These are phyloP conservation scores for Diplodia mutila DNA, from an alignment of 2,329 filamentous ascomycete species.

Conservation along the genomic window DNA sequence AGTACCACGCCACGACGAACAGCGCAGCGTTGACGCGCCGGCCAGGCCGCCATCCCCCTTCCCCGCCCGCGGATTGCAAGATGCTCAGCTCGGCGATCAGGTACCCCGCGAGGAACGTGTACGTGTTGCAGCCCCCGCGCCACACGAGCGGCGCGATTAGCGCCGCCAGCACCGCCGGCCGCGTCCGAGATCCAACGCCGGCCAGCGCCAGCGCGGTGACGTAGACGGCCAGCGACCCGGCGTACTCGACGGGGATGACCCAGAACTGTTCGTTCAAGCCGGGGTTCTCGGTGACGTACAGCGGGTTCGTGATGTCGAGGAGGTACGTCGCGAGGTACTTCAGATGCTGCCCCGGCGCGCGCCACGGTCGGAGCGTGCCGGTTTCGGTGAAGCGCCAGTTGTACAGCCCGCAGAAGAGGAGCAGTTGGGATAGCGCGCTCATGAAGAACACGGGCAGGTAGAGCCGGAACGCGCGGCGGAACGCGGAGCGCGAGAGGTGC, in stretches of 20 bases:
- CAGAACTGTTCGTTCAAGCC: constrained; percentile 25
- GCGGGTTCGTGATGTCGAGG: constrained; percentile 11
- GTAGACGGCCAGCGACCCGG: constrained; percentile 18
- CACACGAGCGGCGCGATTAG: not conserved
- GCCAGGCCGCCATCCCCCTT: no score
- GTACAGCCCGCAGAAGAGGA: constrained; percentile 3
- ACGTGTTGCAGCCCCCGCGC: not conserved
- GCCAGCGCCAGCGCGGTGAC: constrained; percentile 14
- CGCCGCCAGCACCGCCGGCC: not conserved
- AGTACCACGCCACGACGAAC: constrained; percentile 54
- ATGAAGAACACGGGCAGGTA: constrained; percentile 54
- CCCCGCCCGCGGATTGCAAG: no score
- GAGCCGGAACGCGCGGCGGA: constrained; percentile 50
- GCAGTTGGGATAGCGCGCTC: constrained; percentile 44
- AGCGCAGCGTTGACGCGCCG: constrained; percentile 35
- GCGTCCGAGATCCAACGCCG: not conserved
- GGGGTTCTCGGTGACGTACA: not conserved
- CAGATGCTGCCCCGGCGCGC: not conserved
- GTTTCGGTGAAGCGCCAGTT: not conserved
- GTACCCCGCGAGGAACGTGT: constrained; percentile 23
- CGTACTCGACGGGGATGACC: constrained; percentile 27
- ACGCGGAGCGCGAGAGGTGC: constrained; percentile 47
- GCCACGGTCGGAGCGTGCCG: not conserved
- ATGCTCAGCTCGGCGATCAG: constrained; percentile 9
- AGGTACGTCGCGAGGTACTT: constrained; percentile 1